Percentiles rank a stretch among this genome's conserved stretches.
phyloP scores from a whole-genome alignment of 2,329 filamentous ascomycete species.

The Neopestalotiopsis clavispora region DNA sequence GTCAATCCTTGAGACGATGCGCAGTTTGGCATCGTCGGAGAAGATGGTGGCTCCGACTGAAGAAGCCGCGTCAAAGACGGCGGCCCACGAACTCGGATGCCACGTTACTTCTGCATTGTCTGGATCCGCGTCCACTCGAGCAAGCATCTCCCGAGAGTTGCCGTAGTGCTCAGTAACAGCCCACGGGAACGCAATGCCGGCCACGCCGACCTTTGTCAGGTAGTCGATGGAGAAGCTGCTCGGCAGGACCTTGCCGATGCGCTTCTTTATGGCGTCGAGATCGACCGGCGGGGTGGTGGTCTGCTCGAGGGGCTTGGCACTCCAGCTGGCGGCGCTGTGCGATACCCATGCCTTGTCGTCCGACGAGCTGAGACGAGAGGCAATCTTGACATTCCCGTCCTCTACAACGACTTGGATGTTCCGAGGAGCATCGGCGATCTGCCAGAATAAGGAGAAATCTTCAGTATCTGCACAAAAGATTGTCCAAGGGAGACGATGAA shows the following conservation, averaged over 20 bases:
- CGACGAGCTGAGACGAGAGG: too few species aligned
- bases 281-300: slow-evolving; percentile 21
- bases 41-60: slow-evolving; percentile 47
- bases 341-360: slow-evolving; percentile 35
- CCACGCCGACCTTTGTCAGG: slow-evolving; percentile 43
- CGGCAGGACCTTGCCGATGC: slow-evolving; percentile 32
- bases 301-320: background rate
- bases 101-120: slow-evolving; percentile 13
- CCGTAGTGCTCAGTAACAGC: slow-evolving; percentile 42
- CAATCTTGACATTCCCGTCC: too few species aligned
- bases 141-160: slow-evolving; percentile 44
- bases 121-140: slow-evolving; percentile 41
- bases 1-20: slow-evolving; percentile 32
- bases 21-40: slow-evolving; percentile 39
- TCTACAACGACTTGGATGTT: too few species aligned
- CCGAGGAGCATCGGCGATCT: too few species aligned
- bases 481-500: slow-evolving; percentile 24
- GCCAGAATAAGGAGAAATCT: too few species aligned
- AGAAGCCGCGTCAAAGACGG: slow-evolving; percentile 46
- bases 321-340: slow-evolving; percentile 33
- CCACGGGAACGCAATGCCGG: slow-evolving; percentile 48
- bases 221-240: slow-evolving; percentile 43
- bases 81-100: slow-evolving; percentile 38
- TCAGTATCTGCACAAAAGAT: background rate
- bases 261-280: slow-evolving; percentile 30